Evolutionary conservation across 176 grass and related monocot genomes (phyloP).

Genomic region (Dendrocalamus sinicus): DNA sequence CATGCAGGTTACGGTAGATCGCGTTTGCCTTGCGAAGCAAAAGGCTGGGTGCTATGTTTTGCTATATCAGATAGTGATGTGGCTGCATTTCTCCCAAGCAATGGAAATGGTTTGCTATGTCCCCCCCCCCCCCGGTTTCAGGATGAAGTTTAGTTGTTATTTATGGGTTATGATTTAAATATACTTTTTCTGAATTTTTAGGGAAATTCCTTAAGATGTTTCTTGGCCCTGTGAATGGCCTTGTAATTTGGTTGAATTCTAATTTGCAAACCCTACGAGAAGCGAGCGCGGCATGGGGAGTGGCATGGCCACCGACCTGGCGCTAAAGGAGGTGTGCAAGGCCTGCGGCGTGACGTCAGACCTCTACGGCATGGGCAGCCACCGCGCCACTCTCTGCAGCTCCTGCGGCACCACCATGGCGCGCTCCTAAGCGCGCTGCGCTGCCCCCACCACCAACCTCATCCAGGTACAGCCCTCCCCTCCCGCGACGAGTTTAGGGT

Average conservation of each 20-base stretch:
- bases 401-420: too few species aligned
- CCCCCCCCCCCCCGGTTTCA: neutral
- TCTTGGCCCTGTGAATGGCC: constrained; percentile 80
- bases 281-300: neutral
- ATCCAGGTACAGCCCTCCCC: too few species aligned
- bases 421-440: too few species aligned
- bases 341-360: constrained; percentile 51
- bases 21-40: too few species aligned
- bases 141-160: constrained; percentile 24
- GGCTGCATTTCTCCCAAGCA: too few species aligned
- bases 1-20: too few species aligned
- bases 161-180: constrained; percentile 1
- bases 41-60: too few species aligned
- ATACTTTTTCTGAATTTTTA: constrained; percentile 26
- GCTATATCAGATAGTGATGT: too few species aligned
- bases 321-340: constrained; percentile 72
- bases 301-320: constrained; percentile 46
- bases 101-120: constrained; percentile 64
- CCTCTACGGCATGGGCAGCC: constrained; percentile 67
- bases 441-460: too few species aligned
- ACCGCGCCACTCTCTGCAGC: constrained; percentile 39
- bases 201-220: constrained; percentile 90
- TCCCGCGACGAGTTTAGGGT: too few species aligned
- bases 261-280: constrained; percentile 37
- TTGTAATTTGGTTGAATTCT: too few species aligned